Conservation (phyloP, 371 early-diverging fungal genomes). For the Syncephalastrum racemosum region DNA sequence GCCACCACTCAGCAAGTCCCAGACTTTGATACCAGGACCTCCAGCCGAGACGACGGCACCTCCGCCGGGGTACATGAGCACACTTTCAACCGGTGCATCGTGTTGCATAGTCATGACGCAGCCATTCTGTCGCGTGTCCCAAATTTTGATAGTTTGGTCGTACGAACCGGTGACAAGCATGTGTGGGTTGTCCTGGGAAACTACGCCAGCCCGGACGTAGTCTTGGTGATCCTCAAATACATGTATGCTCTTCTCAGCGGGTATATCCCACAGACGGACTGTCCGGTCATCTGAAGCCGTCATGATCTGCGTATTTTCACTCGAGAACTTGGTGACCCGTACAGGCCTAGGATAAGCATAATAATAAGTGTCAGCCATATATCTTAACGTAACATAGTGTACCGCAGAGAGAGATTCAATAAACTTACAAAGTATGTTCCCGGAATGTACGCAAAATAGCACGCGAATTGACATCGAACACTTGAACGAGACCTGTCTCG, state of each 20-base stretch:
- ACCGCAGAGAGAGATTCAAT: too few species aligned
- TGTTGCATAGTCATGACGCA: slow-evolving; percentile 83
- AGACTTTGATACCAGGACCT: slow-evolving; percentile 81
- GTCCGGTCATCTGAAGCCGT: slow-evolving; percentile 91
- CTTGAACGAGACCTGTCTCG: slow-evolving; percentile 84
- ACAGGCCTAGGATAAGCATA: slow-evolving; percentile 61
- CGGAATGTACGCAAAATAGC: slow-evolving; percentile 85
- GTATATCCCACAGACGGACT: slow-evolving; percentile 92
- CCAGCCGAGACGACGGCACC: slow-evolving; percentile 80
- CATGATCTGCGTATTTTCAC: slow-evolving; percentile 77
- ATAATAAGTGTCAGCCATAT: not conserved
- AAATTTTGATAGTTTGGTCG: slow-evolving; percentile 91
- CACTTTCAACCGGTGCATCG: slow-evolving; percentile 86
- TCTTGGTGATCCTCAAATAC: slow-evolving; percentile 87
- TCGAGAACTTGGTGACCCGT: slow-evolving; percentile 78
- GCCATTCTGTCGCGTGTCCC: slow-evolving; percentile 79
- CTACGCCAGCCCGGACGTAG: slow-evolving; percentile 81
- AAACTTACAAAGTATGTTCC: slow-evolving; percentile 81
- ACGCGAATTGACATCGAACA: slow-evolving; percentile 76
- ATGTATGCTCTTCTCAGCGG: slow-evolving; percentile 71
- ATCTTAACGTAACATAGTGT: too few species aligned
- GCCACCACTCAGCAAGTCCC: slow-evolving; percentile 88
- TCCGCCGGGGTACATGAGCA: slow-evolving; percentile 84
- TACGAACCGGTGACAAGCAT: slow-evolving; percentile 89
- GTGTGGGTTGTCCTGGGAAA: slow-evolving; percentile 77